Percentiles rank a stretch among this genome's conserved stretches.
Evolutionary conservation across 495 filamentous ascomycete species (phyloP).

Genomic region (Penicillium simplicissimum): DNA sequence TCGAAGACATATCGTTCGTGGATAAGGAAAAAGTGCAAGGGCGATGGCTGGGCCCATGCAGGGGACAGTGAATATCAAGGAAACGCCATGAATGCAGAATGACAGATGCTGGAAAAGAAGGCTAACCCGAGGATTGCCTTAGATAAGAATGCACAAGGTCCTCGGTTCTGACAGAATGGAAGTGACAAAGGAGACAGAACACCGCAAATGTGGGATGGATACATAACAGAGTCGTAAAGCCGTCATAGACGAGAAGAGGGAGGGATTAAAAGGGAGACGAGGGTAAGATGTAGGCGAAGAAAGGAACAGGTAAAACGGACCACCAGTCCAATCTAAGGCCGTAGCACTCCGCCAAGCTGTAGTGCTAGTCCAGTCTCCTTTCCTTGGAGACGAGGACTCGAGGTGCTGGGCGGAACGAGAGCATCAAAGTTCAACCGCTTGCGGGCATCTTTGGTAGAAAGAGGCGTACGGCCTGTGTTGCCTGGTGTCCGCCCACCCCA

Average conservation of each 20-base stretch:
- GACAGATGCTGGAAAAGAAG: background rate
- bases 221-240: slow-evolving; percentile 39
- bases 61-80: background rate
- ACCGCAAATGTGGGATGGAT: slow-evolving; percentile 27
- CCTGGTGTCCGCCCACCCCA: slow-evolving; percentile 65
- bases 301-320: slow-evolving; percentile 12
- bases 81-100: slow-evolving; percentile 19
- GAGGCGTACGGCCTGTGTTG: slow-evolving; percentile 60
- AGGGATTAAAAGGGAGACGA: slow-evolving; percentile 7
- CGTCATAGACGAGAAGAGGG: slow-evolving; percentile 21
- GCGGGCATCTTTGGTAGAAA: slow-evolving; percentile 55
- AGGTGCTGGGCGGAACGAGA: slow-evolving; percentile 53
- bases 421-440: slow-evolving; percentile 69
- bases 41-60: slow-evolving; percentile 10
- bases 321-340: slow-evolving; percentile 25
- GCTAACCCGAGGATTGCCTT: background rate
- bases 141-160: background rate
- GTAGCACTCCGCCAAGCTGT: slow-evolving; percentile 48
- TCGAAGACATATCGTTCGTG: slow-evolving; percentile 9
- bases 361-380: slow-evolving; percentile 39
- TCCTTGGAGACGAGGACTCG: slow-evolving; percentile 34
- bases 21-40: background rate
- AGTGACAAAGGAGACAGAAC: slow-evolving; percentile 26
- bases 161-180: slow-evolving; percentile 3
- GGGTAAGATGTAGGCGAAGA: slow-evolving; percentile 25